Evolutionary conservation across 306 rosid genomes (phyloP), one percentile per base, ranked within the genome.

Genomic region (Mimosa bimucronata): DNA sequence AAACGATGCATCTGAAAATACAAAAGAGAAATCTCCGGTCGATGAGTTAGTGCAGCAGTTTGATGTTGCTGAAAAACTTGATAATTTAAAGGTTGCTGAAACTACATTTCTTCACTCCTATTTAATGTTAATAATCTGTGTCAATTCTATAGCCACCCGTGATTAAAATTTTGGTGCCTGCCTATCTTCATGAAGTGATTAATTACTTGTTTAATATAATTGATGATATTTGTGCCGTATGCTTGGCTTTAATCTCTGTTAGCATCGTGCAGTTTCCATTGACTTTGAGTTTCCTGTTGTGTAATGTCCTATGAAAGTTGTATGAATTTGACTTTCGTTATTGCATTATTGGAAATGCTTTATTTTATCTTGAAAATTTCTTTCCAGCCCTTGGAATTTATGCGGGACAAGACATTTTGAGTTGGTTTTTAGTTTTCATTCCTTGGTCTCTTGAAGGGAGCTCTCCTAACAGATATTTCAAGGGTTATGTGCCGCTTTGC

Each of bases 41-140:
- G 86, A 86, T 67, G 97, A 84, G 30, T 82, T 70, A 40, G 70
- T 53, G 4, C 62, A 62, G 75, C 57, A 86, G 1, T 73, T 77
- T 28, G 89, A 86, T 66, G 52, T 87, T n/a, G 80, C 82, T 6
- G 80, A 86, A 30, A 84, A 78, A 38, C 61, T 86, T 15, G 73
- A 86, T 55, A 19, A 83, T 75, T 14, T 78, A 38, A 86, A 69
- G 66, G 84, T 83, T 52, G 4, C 1, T 61, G 44, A 13, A 52
- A 28, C 16, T 41, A 45, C 74, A 7, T 80, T n/a, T 40, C 34
- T 41, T 41, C 15, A 34, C 53, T 21, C 13, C 30, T 60, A 16
- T 85, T 19, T 37, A 12, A 16, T 28, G 13, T 45, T 85, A 0
- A 7, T 55, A 74, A 29, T 34, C 4, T 34, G 18, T 71, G 42